These are phyloP conservation scores for Pyricularia pennisetigena DNA, from an alignment of 2,329 filamentous ascomycete species.

Conservation along the genomic window DNA sequence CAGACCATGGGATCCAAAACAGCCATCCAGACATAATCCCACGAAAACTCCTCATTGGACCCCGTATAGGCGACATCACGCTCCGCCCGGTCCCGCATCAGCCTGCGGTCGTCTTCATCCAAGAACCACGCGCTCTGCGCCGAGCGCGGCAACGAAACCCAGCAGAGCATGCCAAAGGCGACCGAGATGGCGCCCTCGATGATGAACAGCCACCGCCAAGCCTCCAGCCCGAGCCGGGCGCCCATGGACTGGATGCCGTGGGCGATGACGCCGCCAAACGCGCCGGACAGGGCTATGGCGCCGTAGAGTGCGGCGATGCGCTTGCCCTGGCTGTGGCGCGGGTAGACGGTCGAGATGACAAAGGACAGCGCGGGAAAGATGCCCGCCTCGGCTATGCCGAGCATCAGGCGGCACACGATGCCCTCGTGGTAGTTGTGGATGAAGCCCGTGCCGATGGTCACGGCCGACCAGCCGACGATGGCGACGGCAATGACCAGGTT, in stretches of 20 bases:
- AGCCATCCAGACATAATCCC: slow-evolving; percentile 13
- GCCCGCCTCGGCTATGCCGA: slow-evolving; percentile 15
- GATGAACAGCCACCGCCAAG: slow-evolving; percentile 36
- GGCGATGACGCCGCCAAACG: slow-evolving; percentile 12
- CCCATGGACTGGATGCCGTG: slow-evolving; percentile 3
- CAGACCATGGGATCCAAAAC: slow-evolving; percentile 17
- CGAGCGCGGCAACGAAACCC: slow-evolving; percentile 42
- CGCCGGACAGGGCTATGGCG: slow-evolving; percentile 14
- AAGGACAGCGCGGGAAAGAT: slow-evolving; percentile 17
- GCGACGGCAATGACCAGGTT: neutral
- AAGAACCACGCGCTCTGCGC: slow-evolving; percentile 42
- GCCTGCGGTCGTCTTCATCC: slow-evolving; percentile 41
- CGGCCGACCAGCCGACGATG: slow-evolving; percentile 6
- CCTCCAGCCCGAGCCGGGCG: neutral
- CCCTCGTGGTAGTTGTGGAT: slow-evolving; percentile 8
- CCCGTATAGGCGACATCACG: slow-evolving; percentile 11
- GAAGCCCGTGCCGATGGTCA: slow-evolving; percentile 8
- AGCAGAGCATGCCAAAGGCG: slow-evolving; percentile 35
- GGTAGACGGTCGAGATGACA: slow-evolving; percentile 20
- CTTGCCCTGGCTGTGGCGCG: slow-evolving; percentile 17
- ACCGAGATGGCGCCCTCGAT: slow-evolving; percentile 41
- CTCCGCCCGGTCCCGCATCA: slow-evolving; percentile 4
- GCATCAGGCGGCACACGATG: slow-evolving; percentile 7
- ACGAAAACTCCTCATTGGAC: slow-evolving; percentile 17
- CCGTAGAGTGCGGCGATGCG: slow-evolving; percentile 14